Base-by-base conservation (phyloP, 768 basidiomycete species). In the Astraeus odoratus region DNA sequence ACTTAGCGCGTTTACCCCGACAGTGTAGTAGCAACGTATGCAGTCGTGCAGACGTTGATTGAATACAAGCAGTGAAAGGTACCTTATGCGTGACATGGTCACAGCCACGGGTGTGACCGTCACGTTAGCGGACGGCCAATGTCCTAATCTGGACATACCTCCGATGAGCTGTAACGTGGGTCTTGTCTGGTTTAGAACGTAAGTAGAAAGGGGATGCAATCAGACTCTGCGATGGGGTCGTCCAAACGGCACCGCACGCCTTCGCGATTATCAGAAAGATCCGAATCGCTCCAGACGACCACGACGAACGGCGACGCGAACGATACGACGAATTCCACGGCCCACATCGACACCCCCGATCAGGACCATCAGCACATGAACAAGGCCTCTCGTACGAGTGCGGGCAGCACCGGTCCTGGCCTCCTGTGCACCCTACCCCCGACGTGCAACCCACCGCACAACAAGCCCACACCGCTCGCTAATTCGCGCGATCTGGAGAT, bases 401-500 rank as follows among this genome's bases (percentile, higher is more conserved):
- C 57, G 29, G 39, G 57, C 12, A 43, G 56, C 13, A 47, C 55
- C 22, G 57, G 54, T n/a, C 71, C 66, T 41, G 69, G 69, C 1
- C 58, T 88, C 16, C 54, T 83, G 19, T 92, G 88, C 64, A 80
- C 76, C 5, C 71, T 93, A 15, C 87, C 90, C 1, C 91, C 91
- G 16, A 92, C 88, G 34, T 94, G 91, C 63, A 77, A 81, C 46
- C 71, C 65, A 10, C 73, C 68, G 4, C 75, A 69, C 49, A 63
- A 67, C 52, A 67, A 58, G 1, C 77, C 86, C 1, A 87, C 86
- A 1, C 68, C 71, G n/a, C 72, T 92, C 35, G 67, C 73, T 2
- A 74, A 75, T 54, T 74, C 79, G 36, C 74, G 72, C 31, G 89
- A 89, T 50, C 74, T 92, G 7, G 89, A 93, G 56, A 63, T 75